Evolutionary conservation across 2,329 filamentous ascomycete species (phyloP), one percentile per base, ranked within the genome.

Genomic region (Immersiporthe knoxdaviesiana): DNA sequence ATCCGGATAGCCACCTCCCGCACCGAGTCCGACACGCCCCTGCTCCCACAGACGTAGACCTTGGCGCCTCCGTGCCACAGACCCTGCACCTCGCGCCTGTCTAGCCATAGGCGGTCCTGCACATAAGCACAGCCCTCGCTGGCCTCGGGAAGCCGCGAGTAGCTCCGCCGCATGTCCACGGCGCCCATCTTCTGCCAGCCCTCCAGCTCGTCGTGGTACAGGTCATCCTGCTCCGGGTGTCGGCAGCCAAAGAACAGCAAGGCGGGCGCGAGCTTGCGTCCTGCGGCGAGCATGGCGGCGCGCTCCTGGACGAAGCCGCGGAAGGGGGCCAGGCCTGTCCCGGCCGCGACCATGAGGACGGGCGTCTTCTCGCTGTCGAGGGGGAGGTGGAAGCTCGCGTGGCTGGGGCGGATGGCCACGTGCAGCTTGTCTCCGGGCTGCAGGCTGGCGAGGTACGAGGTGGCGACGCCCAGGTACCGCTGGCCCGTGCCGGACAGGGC

Each of bases 211-310:
- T 85, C 83, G 0, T 82, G 78, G 78, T 92, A 92, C 0, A 92
- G 75, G 54, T 88, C 83, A 72, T 92, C 90, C 16, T 79, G 76
- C 0, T 81, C 82, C 0, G 85, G 84, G 6, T 80, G 76, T 18
- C 87, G 85, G 75, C 89, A 91, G 6, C 90, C 90, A 73, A 87
- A 84, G 80, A 91, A 91, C 1, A 92, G 81, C n/a, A 92, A 71
- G 0, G 89, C 88, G 0, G 85, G 87, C 0, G 87, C 89, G 0
- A 92, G 79, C 37, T 76, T 78, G 39, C 68, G 81, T 4, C 87
- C 87, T 0, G 81, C 81, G 8, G 76, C 76, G 44, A 83, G 76
- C 79, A 85, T 81, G 60, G 80, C 80, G 0, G 85, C 87, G 0
- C 89, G 86, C 73, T 91, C 87, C 76, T 89, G 85, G 14, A 89